Conservation (phyloP, 441 rosid species). For the Croton setiger region DNA sequence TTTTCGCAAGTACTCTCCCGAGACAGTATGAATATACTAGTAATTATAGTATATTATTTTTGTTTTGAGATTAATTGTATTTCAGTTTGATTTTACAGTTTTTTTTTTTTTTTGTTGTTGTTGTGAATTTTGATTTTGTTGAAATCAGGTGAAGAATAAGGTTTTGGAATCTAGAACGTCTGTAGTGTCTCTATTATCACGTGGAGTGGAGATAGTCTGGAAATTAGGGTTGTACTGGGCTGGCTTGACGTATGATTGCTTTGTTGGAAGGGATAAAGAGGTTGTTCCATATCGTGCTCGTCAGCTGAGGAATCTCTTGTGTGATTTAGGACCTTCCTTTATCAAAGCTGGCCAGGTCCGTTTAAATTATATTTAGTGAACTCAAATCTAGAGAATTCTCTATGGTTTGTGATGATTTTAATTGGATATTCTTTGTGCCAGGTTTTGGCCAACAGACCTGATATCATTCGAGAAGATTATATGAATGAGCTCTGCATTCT, state of each 20-base stretch:
- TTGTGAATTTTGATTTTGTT: not conserved
- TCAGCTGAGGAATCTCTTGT: slow-evolving; percentile 87
- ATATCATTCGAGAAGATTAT: slow-evolving; percentile 91
- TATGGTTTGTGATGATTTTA: slow-evolving; percentile 2
- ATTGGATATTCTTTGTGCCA: slow-evolving; percentile 21
- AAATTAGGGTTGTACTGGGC: slow-evolving; percentile 87
- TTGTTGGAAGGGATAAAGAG: slow-evolving; percentile 86
- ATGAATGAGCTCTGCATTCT: slow-evolving; percentile 97
- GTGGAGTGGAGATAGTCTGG: slow-evolving; percentile 95
- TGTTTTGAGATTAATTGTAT: not conserved
- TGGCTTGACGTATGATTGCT: slow-evolving; percentile 65
- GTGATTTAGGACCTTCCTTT: slow-evolving; percentile 91
- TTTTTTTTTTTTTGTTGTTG: slow-evolving; percentile 5
- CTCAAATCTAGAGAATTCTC: not conserved
- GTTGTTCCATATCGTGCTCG: slow-evolving; percentile 87
- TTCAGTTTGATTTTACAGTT: not conserved
- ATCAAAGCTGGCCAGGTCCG: slow-evolving; percentile 92
- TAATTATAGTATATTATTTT: slow-evolving; percentile 13
- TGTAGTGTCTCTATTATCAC: slow-evolving; percentile 47
- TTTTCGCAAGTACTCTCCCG: slow-evolving; percentile 94
- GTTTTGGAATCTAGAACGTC: slow-evolving; percentile 81
- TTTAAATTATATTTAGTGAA: not conserved
- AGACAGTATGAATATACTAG: slow-evolving; percentile 53
- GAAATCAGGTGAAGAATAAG: slow-evolving; percentile 63
- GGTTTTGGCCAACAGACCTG: slow-evolving; percentile 95